phyloP scores from a whole-genome alignment of 1,284 basidiomycete species.

The Fistulina hepatica region DNA sequence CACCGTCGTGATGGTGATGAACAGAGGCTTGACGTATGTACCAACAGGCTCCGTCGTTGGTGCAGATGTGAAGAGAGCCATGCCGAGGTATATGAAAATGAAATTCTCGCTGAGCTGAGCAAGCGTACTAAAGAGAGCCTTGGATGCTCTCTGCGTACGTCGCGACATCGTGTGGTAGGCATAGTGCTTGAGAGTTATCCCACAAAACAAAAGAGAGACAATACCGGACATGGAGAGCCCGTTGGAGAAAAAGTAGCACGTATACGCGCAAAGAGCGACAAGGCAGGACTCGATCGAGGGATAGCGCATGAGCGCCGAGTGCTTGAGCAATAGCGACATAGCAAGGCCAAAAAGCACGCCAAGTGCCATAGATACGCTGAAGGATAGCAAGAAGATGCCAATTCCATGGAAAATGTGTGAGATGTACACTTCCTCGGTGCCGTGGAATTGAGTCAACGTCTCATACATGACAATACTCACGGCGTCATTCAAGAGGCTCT shows the following conservation, averaged over 20 bases:
- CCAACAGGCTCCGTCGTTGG: slow-evolving; percentile 62
- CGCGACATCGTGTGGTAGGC: slow-evolving; percentile 99
- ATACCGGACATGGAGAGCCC: slow-evolving; percentile 93
- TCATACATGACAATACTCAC: slow-evolving; percentile 99
- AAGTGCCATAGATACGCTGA: slow-evolving; percentile 88
- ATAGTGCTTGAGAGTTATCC: slow-evolving; percentile 98
- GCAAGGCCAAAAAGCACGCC: slow-evolving; percentile 87
- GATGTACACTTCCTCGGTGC: slow-evolving; percentile 71
- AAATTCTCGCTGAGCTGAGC: slow-evolving; percentile 97
- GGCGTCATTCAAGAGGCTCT: slow-evolving; percentile 95
- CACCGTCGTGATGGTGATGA: slow-evolving; percentile 84
- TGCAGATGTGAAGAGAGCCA: slow-evolving; percentile 85
- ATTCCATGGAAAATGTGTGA: slow-evolving; percentile 90
- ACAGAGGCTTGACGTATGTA: slow-evolving; percentile 89
- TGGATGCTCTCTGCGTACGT: slow-evolving; percentile 89
- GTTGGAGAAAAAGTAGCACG: slow-evolving; percentile 98
- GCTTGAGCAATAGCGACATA: slow-evolving; percentile 90
- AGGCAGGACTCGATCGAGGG: slow-evolving; percentile 92
- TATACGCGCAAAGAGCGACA: slow-evolving; percentile 90
- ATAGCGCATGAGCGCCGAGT: slow-evolving; percentile 80
- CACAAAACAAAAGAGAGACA: slow-evolving; percentile 96
- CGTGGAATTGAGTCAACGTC: slow-evolving; percentile 87
- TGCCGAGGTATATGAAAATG: slow-evolving; percentile 98
- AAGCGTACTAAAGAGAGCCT: slow-evolving; percentile 88
- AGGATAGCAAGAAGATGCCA: slow-evolving; percentile 93